These are phyloP conservation scores for Hevea brasiliensis DNA, from an alignment of 345 rosid species.

Conservation along the genomic window DNA sequence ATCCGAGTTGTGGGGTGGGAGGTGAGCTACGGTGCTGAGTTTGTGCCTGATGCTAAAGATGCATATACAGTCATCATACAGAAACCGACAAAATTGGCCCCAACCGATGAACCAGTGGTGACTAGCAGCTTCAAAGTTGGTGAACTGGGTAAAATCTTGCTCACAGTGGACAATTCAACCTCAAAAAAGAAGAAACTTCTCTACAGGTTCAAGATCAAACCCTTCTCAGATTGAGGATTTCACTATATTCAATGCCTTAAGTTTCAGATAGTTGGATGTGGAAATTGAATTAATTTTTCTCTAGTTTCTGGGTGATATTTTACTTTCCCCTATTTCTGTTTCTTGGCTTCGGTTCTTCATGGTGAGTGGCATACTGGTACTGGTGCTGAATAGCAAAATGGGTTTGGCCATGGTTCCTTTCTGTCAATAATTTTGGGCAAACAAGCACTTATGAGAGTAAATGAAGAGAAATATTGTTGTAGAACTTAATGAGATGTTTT, in stretches of 20 bases:
- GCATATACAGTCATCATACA: conserved; percentile 68
- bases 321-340: background rate
- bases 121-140: conserved; percentile 64
- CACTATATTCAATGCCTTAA: background rate
- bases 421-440: conserved; percentile 18
- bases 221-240: conserved; percentile 41
- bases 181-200: conserved; percentile 90
- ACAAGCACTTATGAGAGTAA: background rate
- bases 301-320: conserved; percentile 15
- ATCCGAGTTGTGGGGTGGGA: conserved; percentile 92
- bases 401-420: conserved; percentile 21
- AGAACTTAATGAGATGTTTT: conserved; percentile 15
- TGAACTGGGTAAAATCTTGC: conserved; percentile 73
- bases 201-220: conserved; percentile 81
- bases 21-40: conserved; percentile 78
- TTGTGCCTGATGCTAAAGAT: conserved; percentile 66
- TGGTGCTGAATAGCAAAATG: conserved; percentile 8
- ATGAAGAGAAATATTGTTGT: conserved; percentile 10
- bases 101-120: conserved; percentile 68
- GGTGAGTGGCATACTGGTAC: conserved; percentile 15
- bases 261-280: conserved; percentile 4
- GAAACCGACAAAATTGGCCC: conserved; percentile 64
- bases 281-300: conserved; percentile 23
- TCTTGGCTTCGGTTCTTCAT: conserved; percentile 5
- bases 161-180: conserved; percentile 73